These are phyloP conservation scores for Puccinellia tenuiflora DNA, from an alignment of 176 grass and related monocot genomes.

Conservation along the genomic window DNA sequence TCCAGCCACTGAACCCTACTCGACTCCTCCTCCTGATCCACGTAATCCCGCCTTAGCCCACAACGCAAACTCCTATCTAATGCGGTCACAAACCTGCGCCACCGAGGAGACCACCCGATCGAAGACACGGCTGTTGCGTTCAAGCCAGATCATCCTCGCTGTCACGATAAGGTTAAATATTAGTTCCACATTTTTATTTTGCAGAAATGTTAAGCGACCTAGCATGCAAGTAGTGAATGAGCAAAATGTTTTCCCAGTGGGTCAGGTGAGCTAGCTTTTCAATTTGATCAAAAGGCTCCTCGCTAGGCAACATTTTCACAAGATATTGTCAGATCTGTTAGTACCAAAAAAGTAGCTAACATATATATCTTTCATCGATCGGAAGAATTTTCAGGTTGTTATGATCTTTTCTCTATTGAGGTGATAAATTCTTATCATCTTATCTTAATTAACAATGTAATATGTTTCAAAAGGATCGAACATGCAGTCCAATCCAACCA, in stretches of 20 bases:
- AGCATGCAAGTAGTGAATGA: not conserved
- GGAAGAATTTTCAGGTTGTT: constrained; percentile 13
- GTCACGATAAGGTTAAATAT: too few species aligned
- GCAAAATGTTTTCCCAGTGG: constrained; percentile 4
- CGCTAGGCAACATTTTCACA: not conserved
- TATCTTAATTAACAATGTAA: not conserved
- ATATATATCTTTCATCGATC: not conserved
- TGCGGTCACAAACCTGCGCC: too few species aligned
- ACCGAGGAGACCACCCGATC: too few species aligned
- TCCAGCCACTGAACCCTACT: too few species aligned
- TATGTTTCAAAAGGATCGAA: not conserved
- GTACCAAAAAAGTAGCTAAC: too few species aligned
- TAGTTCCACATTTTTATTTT: not conserved
- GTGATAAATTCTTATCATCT: not conserved
- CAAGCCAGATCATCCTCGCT: too few species aligned
- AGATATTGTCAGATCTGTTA: constrained; percentile 21
- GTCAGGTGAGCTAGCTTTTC: constrained; percentile 25
- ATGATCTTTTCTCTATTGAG: not conserved
- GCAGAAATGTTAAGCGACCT: not conserved
- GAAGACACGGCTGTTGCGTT: too few species aligned
- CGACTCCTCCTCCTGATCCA: too few species aligned
- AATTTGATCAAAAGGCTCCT: not conserved
- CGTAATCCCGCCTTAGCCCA: too few species aligned
- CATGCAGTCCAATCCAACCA: not conserved
- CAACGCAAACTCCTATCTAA: too few species aligned